Percentiles rank a stretch among this genome's conserved stretches.
These are phyloP conservation scores for Nakazawaea ambrosiae DNA, from an alignment of 805 yeast genomes.

Conservation along the genomic window DNA sequence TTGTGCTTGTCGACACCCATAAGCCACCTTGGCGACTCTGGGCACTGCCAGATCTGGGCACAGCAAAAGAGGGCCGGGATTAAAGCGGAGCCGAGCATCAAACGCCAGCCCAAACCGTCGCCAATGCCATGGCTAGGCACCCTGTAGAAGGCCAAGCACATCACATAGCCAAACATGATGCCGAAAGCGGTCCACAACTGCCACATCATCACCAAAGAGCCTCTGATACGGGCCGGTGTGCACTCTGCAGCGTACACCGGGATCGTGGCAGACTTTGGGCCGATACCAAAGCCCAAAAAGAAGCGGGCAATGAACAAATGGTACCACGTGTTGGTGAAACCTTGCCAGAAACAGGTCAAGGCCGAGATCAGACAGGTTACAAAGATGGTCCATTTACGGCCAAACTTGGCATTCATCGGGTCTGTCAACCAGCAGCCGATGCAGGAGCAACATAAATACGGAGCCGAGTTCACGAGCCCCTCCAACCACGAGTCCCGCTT, in stretches of 20 bases:
- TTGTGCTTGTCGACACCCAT: slow-evolving; percentile 61
- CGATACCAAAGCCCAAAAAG: slow-evolving; percentile 60
- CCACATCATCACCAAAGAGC: slow-evolving; percentile 69
- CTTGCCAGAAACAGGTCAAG: slow-evolving; percentile 64
- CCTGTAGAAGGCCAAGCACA: slow-evolving; percentile 54
- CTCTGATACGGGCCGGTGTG: slow-evolving; percentile 55
- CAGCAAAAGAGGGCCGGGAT: slow-evolving; percentile 58
- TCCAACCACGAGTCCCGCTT: slow-evolving; percentile 47
- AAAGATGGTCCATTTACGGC: slow-evolving; percentile 64
- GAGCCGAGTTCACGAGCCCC: slow-evolving; percentile 65
- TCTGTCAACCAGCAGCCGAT: slow-evolving; percentile 63
- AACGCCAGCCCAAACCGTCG: slow-evolving; percentile 58
- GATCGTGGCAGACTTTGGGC: slow-evolving; percentile 71
- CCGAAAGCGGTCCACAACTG: slow-evolving; percentile 72
- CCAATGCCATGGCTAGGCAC: slow-evolving; percentile 40
- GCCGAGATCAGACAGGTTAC: slow-evolving; percentile 56
- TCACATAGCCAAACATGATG: slow-evolving; percentile 64
- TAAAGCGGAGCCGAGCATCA: slow-evolving; percentile 63
- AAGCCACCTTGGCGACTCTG: slow-evolving; percentile 74
- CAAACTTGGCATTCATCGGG: slow-evolving; percentile 44
- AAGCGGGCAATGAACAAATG: slow-evolving; percentile 63
- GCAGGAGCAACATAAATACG: slow-evolving; percentile 56
- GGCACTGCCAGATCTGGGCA: slow-evolving; percentile 57
- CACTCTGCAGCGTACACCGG: slow-evolving; percentile 68
- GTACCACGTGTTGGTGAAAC: slow-evolving; percentile 55